Evolutionary conservation across 345 rosid species (phyloP).

Genomic region (Balakata baccata): DNA sequence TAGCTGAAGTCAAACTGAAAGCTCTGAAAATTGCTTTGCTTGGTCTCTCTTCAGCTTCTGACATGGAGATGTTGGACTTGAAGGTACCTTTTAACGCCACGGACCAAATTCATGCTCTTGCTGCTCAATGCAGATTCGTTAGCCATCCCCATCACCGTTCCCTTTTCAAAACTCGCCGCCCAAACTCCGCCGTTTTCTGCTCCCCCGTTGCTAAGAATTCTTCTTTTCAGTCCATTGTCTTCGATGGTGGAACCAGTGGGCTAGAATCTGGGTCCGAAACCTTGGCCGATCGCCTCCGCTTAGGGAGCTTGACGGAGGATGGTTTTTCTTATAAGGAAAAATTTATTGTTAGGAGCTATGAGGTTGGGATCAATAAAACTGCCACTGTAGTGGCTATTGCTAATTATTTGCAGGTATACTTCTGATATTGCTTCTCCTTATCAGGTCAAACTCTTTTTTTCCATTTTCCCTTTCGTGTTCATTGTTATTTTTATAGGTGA

Average conservation of each 20-base stretch:
- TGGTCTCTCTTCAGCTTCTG: too few species aligned
- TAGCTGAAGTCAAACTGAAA: too few species aligned
- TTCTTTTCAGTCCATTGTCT: constrained; percentile 33
- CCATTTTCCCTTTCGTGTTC: not conserved
- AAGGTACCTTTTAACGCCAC: constrained; percentile 48
- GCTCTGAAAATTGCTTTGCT: too few species aligned
- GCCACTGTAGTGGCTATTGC: constrained; percentile 92
- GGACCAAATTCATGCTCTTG: constrained; percentile 32
- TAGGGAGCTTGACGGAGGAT: constrained; percentile 64
- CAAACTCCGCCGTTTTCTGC: constrained; percentile 20
- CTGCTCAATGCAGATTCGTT: constrained; percentile 46
- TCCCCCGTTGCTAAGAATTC: constrained; percentile 18
- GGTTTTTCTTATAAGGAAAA: constrained; percentile 83
- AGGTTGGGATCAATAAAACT: constrained; percentile 94
- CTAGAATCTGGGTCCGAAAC: constrained; percentile 35
- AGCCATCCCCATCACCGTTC: constrained; percentile 13
- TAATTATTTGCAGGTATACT: constrained; percentile 74
- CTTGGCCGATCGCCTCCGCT: constrained; percentile 57
- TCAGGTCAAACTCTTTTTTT: not conserved
- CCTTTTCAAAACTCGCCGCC: constrained; percentile 13
- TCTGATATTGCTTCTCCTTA: not conserved
- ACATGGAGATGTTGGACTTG: constrained; percentile 10
- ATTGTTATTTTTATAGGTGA: not conserved
- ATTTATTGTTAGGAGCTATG: constrained; percentile 82
- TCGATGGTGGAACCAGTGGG: constrained; percentile 16